Evolutionary conservation across 768 basidiomycete species (phyloP).

Genomic region (Dioszegia hungarica): DNA sequence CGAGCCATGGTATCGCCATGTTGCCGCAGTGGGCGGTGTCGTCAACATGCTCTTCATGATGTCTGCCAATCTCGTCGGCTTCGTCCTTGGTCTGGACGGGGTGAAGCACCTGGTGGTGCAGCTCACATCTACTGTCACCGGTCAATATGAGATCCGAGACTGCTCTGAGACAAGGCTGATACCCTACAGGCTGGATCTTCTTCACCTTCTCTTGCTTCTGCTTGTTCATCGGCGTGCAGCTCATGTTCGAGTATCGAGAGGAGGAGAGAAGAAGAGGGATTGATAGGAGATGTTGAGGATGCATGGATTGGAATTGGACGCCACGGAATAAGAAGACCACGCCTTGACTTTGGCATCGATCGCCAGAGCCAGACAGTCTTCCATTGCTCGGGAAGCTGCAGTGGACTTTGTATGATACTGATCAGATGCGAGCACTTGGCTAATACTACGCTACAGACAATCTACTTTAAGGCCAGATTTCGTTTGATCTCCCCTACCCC

Average conservation of each 20-base stretch:
- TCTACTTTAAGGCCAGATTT: too few species aligned
- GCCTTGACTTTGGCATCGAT: too few species aligned
- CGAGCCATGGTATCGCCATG: constrained; percentile 74
- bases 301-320: too few species aligned
- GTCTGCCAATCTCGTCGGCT: constrained; percentile 87
- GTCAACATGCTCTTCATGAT: constrained; percentile 84
- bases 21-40: constrained; percentile 75
- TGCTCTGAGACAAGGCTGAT: constrained; percentile 8
- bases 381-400: too few species aligned
- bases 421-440: too few species aligned
- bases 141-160: constrained; percentile 50
- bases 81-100: constrained; percentile 84
- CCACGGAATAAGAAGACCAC: too few species aligned
- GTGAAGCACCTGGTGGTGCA: constrained; percentile 61
- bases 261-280: constrained; percentile 68
- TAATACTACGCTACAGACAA: too few species aligned
- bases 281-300: constrained; percentile 48
- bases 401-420: too few species aligned
- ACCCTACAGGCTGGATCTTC: constrained; percentile 60
- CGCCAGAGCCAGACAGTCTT: too few species aligned
- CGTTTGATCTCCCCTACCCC: too few species aligned
- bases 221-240: constrained; percentile 74
- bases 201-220: constrained; percentile 58
- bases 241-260: constrained; percentile 95
- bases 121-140: constrained; percentile 63